These are phyloP conservation scores for Backusella morwellensis DNA, from an alignment of 192 early-diverging fungal genomes.

Conservation along the genomic window DNA sequence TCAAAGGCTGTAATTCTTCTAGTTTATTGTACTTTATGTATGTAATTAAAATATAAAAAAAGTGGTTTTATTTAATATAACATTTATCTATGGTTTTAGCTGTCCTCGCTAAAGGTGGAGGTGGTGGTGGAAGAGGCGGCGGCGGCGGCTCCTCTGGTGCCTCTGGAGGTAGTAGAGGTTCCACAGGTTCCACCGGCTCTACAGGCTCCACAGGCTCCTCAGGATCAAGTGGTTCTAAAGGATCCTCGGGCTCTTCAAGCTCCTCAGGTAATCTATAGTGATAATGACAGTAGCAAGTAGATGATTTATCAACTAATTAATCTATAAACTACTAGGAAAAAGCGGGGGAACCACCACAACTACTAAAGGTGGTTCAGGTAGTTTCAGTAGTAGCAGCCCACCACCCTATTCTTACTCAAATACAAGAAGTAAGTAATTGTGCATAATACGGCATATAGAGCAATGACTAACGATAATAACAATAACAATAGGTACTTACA, in stretches of 20 bases:
- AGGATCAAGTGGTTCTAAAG: not conserved
- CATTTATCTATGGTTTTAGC: conserved; percentile 1
- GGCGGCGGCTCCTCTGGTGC: not conserved
- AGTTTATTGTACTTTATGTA: conserved; percentile 16
- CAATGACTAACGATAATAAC: not conserved
- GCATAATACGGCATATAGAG: not conserved
- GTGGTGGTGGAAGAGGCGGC: not conserved
- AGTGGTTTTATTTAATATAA: not conserved
- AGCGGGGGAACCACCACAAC: not conserved
- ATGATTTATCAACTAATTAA: not conserved
- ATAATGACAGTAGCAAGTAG: not conserved
- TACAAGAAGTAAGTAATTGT: conserved; percentile 9
- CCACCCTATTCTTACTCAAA: not conserved
- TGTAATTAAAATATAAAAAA: not conserved
- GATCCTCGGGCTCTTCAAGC: not conserved
- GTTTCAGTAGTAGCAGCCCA: not conserved
- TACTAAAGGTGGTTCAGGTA: conserved; percentile 31
- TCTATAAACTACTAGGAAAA: not conserved
- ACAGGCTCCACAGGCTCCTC: not conserved
- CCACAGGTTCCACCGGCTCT: not conserved
- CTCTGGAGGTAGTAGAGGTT: not conserved
- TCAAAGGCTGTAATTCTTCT: conserved; percentile 7
- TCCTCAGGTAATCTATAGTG: not conserved
- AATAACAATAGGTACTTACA: conserved; percentile 8
- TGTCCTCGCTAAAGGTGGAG: conserved; percentile 28